These are phyloP conservation scores for Boletellus ananas DNA, from an alignment of 768 basidiomycete genomes.

Conservation along the genomic window DNA sequence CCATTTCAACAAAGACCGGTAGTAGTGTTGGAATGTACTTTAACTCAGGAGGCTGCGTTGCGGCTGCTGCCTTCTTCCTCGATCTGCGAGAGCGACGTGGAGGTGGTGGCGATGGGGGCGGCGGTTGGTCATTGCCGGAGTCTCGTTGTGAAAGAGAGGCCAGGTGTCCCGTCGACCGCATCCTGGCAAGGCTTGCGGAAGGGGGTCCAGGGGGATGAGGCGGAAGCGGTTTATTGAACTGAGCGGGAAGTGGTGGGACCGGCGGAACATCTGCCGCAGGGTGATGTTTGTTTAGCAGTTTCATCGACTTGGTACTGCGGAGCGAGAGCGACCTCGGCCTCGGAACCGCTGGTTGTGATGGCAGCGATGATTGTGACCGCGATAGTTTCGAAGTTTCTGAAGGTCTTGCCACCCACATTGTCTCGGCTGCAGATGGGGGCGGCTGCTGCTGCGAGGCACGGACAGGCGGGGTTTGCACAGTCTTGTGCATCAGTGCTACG, in stretches of 20 bases:
- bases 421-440: not conserved
- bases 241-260: slow-evolving; percentile 35
- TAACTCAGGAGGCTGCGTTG: slow-evolving; percentile 72
- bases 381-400: not conserved
- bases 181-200: slow-evolving; percentile 12
- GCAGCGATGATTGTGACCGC: slow-evolving; percentile 6
- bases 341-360: slow-evolving; percentile 3
- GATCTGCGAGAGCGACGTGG: slow-evolving; percentile 27
- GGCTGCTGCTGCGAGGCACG: not conserved
- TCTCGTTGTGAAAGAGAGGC: not conserved
- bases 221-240: slow-evolving; percentile 43
- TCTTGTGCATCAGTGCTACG: slow-evolving; percentile 9
- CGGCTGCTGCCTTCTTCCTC: slow-evolving; percentile 40
- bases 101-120: slow-evolving; percentile 8
- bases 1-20: slow-evolving; percentile 91
- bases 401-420: not conserved
- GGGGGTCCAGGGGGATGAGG: slow-evolving; percentile 23
- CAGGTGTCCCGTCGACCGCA: slow-evolving; percentile 16
- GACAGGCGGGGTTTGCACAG: not conserved
- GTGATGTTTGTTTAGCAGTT: slow-evolving; percentile 16
- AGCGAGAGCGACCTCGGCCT: slow-evolving; percentile 42
- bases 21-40: slow-evolving; percentile 74
- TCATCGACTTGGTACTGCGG: slow-evolving; percentile 45
- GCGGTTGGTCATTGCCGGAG: not conserved
- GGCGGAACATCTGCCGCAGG: slow-evolving; percentile 38